Evolutionary conservation across 805 yeast genomes (phyloP).

Genomic region (Kodamaea restingae): DNA sequence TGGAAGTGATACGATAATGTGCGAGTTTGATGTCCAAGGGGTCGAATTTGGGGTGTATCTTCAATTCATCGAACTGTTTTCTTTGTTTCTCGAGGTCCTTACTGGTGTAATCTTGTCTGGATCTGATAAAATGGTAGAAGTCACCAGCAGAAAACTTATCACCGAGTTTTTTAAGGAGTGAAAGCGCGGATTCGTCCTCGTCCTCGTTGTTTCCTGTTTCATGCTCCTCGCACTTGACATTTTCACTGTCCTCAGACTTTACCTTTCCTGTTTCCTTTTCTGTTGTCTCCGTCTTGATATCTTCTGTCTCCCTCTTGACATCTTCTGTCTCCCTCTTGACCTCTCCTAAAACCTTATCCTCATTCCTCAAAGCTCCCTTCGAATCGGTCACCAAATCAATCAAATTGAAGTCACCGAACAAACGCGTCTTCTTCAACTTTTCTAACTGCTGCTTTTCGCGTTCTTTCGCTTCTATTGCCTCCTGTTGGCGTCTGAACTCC

Average conservation of each 20-base stretch:
- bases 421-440: slow-evolving; percentile 50
- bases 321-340: not conserved
- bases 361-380: slow-evolving; percentile 30
- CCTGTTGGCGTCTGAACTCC: slow-evolving; percentile 33
- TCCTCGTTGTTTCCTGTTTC: too few species aligned
- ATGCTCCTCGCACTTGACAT: slow-evolving; percentile 1
- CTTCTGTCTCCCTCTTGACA: slow-evolving; percentile 32
- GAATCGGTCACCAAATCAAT: slow-evolving; percentile 51
- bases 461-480: slow-evolving; percentile 32
- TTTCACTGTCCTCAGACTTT: not conserved
- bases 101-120: slow-evolving; percentile 23
- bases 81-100: slow-evolving; percentile 47
- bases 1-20: slow-evolving; percentile 66
- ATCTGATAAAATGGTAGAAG: slow-evolving; percentile 52
- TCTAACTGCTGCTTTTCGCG: slow-evolving; percentile 39
- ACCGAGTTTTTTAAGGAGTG: slow-evolving; percentile 37
- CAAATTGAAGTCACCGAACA: slow-evolving; percentile 62
- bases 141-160: slow-evolving; percentile 64
- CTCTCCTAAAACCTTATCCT: slow-evolving; percentile 22
- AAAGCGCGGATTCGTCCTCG: slow-evolving; percentile 22
- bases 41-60: slow-evolving; percentile 52
- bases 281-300: not conserved
- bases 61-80: slow-evolving; percentile 48
- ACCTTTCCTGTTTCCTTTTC: too few species aligned
- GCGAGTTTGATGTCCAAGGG: slow-evolving; percentile 72